A percentile compares a stretch with the other conserved stretches of the same genome.
Evolutionary conservation across 2,329 filamentous ascomycete species (phyloP).

Genomic region (Penicillium sp.): DNA sequence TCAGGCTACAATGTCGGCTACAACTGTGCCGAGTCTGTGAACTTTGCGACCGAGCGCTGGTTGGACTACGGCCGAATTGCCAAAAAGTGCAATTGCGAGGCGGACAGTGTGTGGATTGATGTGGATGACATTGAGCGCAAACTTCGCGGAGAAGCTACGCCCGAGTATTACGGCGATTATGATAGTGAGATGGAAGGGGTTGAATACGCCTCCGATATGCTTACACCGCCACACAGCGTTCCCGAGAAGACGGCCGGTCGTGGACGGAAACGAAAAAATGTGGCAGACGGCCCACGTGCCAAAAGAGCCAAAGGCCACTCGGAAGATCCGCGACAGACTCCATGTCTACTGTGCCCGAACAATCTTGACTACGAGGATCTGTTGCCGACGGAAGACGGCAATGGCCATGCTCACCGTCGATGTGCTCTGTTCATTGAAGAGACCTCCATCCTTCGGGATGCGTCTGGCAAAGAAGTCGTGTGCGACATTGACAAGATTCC

Average conservation of each 20-base stretch:
- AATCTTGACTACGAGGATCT: slow-evolving; percentile 75
- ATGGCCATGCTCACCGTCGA: slow-evolving; percentile 71
- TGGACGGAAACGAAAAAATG: slow-evolving; percentile 65
- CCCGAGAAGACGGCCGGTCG: slow-evolving; percentile 59
- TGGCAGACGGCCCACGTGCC: slow-evolving; percentile 52
- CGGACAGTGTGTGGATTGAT: slow-evolving; percentile 98
- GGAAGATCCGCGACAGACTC: slow-evolving; percentile 65
- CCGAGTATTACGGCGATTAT: slow-evolving; percentile 43
- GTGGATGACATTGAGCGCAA: slow-evolving; percentile 94
- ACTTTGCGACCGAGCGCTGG: slow-evolving; percentile 95
- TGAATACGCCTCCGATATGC: slow-evolving; percentile 62
- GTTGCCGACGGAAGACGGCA: slow-evolving; percentile 80
- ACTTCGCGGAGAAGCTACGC: slow-evolving; percentile 71
- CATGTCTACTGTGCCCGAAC: slow-evolving; percentile 89
- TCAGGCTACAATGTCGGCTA: slow-evolving; percentile 97
- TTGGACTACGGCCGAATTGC: slow-evolving; percentile 90
- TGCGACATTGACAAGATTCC: slow-evolving; percentile 75
- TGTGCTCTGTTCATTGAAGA: slow-evolving; percentile 91
- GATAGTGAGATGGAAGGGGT: slow-evolving; percentile 61
- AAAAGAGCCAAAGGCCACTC: slow-evolving; percentile 74
- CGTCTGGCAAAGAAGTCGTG: slow-evolving; percentile 64
- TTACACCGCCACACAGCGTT: slow-evolving; percentile 71
- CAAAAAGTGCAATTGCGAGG: slow-evolving; percentile 93
- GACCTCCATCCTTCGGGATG: slow-evolving; percentile 71
- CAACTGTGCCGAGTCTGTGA: slow-evolving; percentile 97